Conservation (phyloP, 805 yeast genomes). For the Ogataea paradorogensis region DNA sequence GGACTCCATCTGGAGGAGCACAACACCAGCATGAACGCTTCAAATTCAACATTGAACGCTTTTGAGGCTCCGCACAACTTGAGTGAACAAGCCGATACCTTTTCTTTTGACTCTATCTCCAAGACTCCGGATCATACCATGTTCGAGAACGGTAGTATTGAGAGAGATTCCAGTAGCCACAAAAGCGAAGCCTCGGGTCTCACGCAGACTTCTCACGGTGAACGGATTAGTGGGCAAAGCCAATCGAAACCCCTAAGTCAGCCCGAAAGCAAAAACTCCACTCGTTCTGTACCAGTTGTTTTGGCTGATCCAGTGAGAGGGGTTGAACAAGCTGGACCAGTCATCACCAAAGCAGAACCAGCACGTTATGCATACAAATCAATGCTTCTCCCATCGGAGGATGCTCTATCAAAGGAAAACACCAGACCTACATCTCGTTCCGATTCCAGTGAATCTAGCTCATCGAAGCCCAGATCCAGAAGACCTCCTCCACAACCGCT, state of each 20-base stretch:
- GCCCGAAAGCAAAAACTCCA: background rate
- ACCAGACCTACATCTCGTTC: background rate
- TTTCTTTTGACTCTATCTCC: slow-evolving; percentile 20
- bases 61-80: slow-evolving; percentile 11
- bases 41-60: slow-evolving; percentile 5
- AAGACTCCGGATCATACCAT: slow-evolving; percentile 21
- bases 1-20: background rate
- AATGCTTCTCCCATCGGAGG: slow-evolving; percentile 3
- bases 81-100: slow-evolving; percentile 6
- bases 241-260: background rate
- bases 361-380: slow-evolving; percentile 4
- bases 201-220: background rate
- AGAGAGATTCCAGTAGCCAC: background rate
- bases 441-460: background rate
- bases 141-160: background rate
- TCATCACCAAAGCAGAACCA: background rate
- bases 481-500: slow-evolving; percentile 19
- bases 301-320: background rate
- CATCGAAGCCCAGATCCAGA: slow-evolving; percentile 10
- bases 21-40: slow-evolving; percentile 3
- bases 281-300: background rate
- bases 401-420: background rate
- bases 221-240: background rate
- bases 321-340: too few relatives aligned
- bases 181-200: background rate